phyloP scores from a whole-genome alignment of 2,329 filamentous ascomycete genomes.

The Sclerotinia subarctica region DNA sequence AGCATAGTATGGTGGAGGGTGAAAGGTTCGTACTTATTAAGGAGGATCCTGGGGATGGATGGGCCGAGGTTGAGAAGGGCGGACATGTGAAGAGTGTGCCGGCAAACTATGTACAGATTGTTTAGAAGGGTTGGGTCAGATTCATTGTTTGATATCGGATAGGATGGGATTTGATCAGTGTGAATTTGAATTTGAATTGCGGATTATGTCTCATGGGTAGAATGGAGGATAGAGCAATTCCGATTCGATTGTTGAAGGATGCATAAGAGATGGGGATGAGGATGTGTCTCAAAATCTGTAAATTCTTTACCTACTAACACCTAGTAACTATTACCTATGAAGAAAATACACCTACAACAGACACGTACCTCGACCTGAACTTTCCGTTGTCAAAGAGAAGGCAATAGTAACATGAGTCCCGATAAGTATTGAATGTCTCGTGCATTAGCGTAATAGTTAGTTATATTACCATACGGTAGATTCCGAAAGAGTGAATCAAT shows the following conservation, averaged over 20 bases:
- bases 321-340: not conserved
- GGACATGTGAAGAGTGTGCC: conserved; percentile 85
- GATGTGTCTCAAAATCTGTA: not conserved
- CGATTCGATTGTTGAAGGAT: not conserved
- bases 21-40: conserved; percentile 89
- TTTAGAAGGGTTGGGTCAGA: conserved; percentile 23
- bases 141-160: not conserved
- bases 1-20: conserved; percentile 87
- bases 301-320: not conserved
- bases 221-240: not conserved
- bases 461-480: not conserved
- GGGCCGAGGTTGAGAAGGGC: conserved; percentile 94
- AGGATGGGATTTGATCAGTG: not conserved
- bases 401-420: not conserved
- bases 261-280: no score
- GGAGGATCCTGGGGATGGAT: conserved; percentile 87
- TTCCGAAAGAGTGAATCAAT: not conserved
- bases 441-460: not conserved
- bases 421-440: not conserved
- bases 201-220: not conserved
- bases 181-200: not conserved
- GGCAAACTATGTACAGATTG: conserved; percentile 79
- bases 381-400: no score
- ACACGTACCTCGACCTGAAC: not conserved
- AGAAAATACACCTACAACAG: not conserved